Evolutionary conservation across 257 asterid genomes (phyloP).

Genomic region (Parsonsia alboflavescens): DNA sequence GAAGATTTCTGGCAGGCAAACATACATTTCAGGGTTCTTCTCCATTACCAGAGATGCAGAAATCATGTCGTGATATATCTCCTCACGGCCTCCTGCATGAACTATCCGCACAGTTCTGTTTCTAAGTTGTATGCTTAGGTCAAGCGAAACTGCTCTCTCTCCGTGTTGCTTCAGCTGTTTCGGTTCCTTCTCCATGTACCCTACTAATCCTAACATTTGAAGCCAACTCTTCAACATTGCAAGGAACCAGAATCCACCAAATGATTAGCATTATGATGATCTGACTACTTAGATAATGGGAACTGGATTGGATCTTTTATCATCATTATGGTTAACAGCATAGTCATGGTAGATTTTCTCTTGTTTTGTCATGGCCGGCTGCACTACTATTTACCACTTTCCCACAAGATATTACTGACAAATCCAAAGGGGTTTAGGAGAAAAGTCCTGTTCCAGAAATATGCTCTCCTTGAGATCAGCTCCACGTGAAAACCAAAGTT

Average conservation of each 20-base stretch:
- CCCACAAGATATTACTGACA: constrained; percentile 23
- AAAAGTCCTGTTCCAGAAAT: constrained; percentile 15
- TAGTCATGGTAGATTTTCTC: background rate
- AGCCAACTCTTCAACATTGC: constrained; percentile 43
- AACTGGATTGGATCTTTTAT: constrained; percentile 1
- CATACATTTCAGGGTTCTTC: constrained; percentile 57
- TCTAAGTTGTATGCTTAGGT: constrained; percentile 33
- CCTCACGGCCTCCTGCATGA: constrained; percentile 64
- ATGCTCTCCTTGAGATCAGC: constrained; percentile 30
- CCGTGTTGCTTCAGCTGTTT: background rate
- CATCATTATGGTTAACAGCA: constrained; percentile 2
- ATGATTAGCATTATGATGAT: constrained; percentile 15
- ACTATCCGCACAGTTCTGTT: constrained; percentile 36
- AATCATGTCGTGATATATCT: constrained; percentile 39
- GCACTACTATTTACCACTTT: constrained; percentile 16
- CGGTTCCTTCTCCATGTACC: constrained; percentile 4
- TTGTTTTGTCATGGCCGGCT: constrained; percentile 26
- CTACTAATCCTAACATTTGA: constrained; percentile 14
- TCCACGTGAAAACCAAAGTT: constrained; percentile 37
- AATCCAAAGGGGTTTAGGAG: constrained; percentile 31
- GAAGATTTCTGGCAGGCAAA: constrained; percentile 56
- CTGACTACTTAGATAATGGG: constrained; percentile 1
- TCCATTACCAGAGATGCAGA: constrained; percentile 48
- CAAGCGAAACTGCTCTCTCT: constrained; percentile 26
- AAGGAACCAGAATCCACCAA: constrained; percentile 17